Base-by-base conservation (phyloP, 805 yeast genomes). In the Wickerhamiella kazuoi region DNA sequence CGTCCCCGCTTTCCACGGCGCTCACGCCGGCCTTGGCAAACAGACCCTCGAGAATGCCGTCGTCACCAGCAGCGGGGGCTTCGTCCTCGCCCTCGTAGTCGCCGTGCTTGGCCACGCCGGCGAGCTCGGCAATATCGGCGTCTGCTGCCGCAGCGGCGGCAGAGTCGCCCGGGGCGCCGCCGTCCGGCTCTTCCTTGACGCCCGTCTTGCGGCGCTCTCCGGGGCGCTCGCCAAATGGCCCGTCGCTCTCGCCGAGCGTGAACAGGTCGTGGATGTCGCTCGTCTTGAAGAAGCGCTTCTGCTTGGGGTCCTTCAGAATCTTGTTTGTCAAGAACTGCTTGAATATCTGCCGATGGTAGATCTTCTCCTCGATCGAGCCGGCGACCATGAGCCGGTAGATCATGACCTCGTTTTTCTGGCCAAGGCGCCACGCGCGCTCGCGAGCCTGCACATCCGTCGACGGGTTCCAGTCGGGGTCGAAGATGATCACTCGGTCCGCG, bases 381-480 rank as follows among this genome's bases (percentile, higher is more conserved):
- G 95, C 83, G 34, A 84, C 80, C 81, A 90, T 83, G 33, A 90
- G 63, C 42, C 98, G 62, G 50, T 87, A 90, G 28, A 87, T 86
- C 5, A 84, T 73, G 7, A 87, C 96, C 49, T 86, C 94, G 42
- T 76, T 74, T 54, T 79, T 86, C 56, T 87, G 98, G 1, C 98
- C 98, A 45, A 87, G 65, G 46, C 98, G 66, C 97, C 97, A 90
- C 0, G 97, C 96, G 36, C 98, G 62, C 55, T 87, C 98, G 43
- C 97, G 66, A 0, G 98, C 98, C 58, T 87, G 98, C 43, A 86
- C 68, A 61, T 87, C 98, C 0, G 97, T 90, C 1, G 95, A 83
- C 1, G 98, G 98, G 52, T 87, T 87, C 98, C 98, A 87, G 58
- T 90, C 97, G 0, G 98, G 98, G 52, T 87, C 98, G 54, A 71